Evolutionary conservation across 352 stramenopile species (phyloP), one percentile per base, ranked within the genome.

Genomic region (Paralagenidium karlingii): DNA sequence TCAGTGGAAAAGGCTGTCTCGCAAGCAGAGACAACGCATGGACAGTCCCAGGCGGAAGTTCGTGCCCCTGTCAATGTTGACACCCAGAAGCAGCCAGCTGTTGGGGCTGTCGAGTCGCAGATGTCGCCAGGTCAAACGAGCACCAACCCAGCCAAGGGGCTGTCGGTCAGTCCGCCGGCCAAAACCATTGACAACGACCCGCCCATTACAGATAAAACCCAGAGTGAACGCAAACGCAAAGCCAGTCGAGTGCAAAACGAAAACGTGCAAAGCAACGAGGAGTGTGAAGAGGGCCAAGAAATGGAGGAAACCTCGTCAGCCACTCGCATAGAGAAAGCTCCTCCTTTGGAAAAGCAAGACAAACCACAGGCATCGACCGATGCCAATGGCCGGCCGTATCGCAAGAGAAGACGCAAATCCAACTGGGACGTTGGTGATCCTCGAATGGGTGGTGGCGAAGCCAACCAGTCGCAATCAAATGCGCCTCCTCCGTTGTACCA

Each of bases 361-460:
- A n/a, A n/a, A n/a, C n/a, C n/a, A n/a, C n/a, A n/a, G n/a, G n/a
- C n/a, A n/a, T n/a, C n/a, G n/a, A n/a, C n/a, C n/a, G n/a, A n/a
- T n/a, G n/a, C n/a, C n/a, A n/a, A n/a, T n/a, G n/a, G n/a, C n/a
- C n/a, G n/a, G n/a, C n/a, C n/a, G n/a, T n/a, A n/a, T n/a, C n/a
- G n/a, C n/a, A n/a, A n/a, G n/a, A n/a, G n/a, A n/a, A n/a, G n/a
- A n/a, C 68, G 67, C 21, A 86, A 82, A 36, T 74, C 74, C 0
- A 83, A 88, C 43, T 91, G 77, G 77, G 77, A 91, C 47, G 68
- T 86, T 7, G 74, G 74, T 20, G 77, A 91, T 34, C 77, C 77
- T 3, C 68, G 71, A 0, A 55, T 64, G 10, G 64, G 51, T 38
- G 53, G 51, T 26, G 68, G 53, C 11, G 56, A 49, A 26, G 25